Base-by-base conservation (phyloP, 805 yeast species). In the Ogataea thermomethanolica region DNA sequence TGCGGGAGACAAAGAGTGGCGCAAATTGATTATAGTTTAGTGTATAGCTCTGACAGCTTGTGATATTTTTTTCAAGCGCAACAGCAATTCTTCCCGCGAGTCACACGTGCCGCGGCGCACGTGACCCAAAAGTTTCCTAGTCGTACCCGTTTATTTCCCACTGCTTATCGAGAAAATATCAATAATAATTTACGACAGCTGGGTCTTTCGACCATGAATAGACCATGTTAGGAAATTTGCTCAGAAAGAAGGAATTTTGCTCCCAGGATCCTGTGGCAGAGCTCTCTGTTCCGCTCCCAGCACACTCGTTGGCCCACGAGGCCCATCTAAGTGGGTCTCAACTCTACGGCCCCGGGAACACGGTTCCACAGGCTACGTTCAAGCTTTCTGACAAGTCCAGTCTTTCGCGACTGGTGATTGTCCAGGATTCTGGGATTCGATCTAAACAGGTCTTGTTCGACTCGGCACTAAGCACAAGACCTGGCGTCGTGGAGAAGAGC, bases 371-470 rank as follows among this genome's bases (percentile, higher is more conserved):
- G 3, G 45, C 58, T 2, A 20, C 22, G 10, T 47, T 51, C 43
- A 49, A 45, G 29, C 15, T 59, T 6, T 54, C 56, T 1, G 58
- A 56, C 35, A 56, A 53, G 28, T 13, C 46, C 5, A 31, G 41
- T 14, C 44, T 53, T 7, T 73, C 71, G 50, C 55, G 80, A 25
- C 49, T 75, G 28, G 55, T 76, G 3, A 61, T 76, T 24, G 59
- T 74, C 7, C 80, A 76, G 51, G 81, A 76, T 49, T 54, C 51
- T 2, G 79, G 78, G 2, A 71, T 76, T 8, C 53, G 78, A 12
- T 53, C 67, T 1, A 76, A 74, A 44, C 77, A 71, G 47, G 66
- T 69, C 2, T 56, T 76, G n/a, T 73, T 58, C 49, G 81, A 76
- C 55, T 65, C 76, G 11, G 70, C 69, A 6, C 20, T 39, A 8